These are phyloP conservation scores for Leccinum broughii DNA, from an alignment of 768 basidiomycete genomes.

Conservation along the genomic window DNA sequence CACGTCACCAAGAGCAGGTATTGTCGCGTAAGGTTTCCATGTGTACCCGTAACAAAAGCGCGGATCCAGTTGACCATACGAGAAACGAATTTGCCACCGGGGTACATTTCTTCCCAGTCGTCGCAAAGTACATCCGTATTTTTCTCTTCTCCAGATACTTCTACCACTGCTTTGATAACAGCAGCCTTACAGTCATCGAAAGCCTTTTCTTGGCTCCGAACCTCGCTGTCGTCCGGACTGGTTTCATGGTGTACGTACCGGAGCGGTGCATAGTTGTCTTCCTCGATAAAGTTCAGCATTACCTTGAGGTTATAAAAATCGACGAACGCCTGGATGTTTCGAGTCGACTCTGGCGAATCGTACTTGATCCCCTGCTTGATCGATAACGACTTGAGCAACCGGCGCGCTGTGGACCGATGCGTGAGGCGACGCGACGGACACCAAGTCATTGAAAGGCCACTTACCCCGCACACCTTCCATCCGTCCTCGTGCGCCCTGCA, in stretches of 20 bases:
- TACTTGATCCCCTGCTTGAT: constrained; percentile 95
- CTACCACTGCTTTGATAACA: constrained; percentile 81
- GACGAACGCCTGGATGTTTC: constrained; percentile 60
- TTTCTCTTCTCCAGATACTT: constrained; percentile 78
- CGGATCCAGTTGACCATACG: constrained; percentile 79
- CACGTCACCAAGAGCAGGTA: too few species aligned
- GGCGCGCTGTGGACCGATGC: constrained; percentile 47
- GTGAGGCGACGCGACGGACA: neutral
- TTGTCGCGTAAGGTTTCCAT: constrained; percentile 32
- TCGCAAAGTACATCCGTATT: constrained; percentile 79
- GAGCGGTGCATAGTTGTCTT: constrained; percentile 62
- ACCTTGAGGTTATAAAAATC: constrained; percentile 85
- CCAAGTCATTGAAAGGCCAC: constrained; percentile 19
- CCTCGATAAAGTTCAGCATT: constrained; percentile 77
- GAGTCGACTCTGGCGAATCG: constrained; percentile 79
- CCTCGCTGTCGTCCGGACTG: constrained; percentile 40
- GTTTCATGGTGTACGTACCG: constrained; percentile 51
- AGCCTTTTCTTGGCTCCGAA: constrained; percentile 64
- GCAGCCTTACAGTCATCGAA: constrained; percentile 86
- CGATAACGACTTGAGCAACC: constrained; percentile 84
- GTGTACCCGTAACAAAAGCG: constrained; percentile 43
- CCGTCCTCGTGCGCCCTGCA: too few species aligned
- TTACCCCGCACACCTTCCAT: constrained; percentile 41
- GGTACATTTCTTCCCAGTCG: constrained; percentile 50
- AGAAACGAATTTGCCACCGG: constrained; percentile 71